Conservation (phyloP, 2,329 filamentous ascomycete species). For the Verruconis gallopava region DNA sequence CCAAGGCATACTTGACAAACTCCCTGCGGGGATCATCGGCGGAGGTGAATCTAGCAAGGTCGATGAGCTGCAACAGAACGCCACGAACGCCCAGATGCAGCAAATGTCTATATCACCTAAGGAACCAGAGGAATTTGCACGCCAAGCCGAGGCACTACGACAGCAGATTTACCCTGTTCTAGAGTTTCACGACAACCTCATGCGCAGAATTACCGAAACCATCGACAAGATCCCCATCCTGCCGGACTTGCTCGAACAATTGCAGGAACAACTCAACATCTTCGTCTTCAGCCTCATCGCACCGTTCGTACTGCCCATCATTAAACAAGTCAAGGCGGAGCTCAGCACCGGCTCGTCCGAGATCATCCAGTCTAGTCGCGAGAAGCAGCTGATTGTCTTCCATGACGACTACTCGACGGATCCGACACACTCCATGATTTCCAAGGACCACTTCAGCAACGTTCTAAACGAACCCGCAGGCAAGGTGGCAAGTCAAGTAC, state of each 20-base stretch:
- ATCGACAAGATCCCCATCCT: constrained; percentile 78
- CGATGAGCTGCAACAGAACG: constrained; percentile 66
- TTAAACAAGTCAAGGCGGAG: constrained; percentile 76
- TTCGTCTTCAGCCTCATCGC: constrained; percentile 90
- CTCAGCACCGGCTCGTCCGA: constrained; percentile 74
- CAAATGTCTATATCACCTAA: constrained; percentile 62
- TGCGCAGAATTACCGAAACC: constrained; percentile 64
- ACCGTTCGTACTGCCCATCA: constrained; percentile 74
- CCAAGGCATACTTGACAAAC: constrained; percentile 65
- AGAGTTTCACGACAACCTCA: constrained; percentile 78
- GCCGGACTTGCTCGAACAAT: constrained; percentile 70
- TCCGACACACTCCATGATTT: constrained; percentile 90
- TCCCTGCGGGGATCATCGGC: constrained; percentile 70
- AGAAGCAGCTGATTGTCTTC: constrained; percentile 80
- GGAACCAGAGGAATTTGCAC: constrained; percentile 71
- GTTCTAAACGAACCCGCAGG: constrained; percentile 80
- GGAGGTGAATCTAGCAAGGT: constrained; percentile 62
- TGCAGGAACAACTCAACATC: constrained; percentile 75
- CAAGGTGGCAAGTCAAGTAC: constrained; percentile 61
- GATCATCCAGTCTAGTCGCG: constrained; percentile 72
- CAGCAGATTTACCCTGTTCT: constrained; percentile 79
- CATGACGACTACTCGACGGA: constrained; percentile 62
- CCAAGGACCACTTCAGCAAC: constrained; percentile 91
- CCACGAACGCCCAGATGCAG: constrained; percentile 60
- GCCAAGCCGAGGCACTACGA: constrained; percentile 60